Conservation (phyloP, 768 basidiomycete species). For the Termitomyces bulborhizus region DNA sequence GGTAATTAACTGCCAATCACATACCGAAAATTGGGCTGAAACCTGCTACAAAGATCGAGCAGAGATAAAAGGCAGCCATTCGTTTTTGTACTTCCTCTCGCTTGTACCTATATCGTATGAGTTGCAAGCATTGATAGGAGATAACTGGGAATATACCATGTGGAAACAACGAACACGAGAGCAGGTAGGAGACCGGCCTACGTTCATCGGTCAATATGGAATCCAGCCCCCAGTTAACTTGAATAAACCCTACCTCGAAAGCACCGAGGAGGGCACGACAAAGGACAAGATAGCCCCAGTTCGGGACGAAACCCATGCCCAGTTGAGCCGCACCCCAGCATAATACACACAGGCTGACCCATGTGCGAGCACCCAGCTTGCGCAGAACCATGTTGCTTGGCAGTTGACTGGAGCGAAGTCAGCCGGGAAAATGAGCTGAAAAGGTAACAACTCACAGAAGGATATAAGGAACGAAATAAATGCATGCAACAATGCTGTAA, state of each 20-base stretch:
- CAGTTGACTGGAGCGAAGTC: constrained; percentile 26
- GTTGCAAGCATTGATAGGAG: neutral
- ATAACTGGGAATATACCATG: constrained; percentile 20
- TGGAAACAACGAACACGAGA: constrained; percentile 33
- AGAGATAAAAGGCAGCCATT: constrained; percentile 26
- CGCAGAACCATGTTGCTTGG: constrained; percentile 38
- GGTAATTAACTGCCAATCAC: neutral
- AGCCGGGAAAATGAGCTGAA: neutral
- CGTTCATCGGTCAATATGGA: neutral
- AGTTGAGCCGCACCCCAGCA: constrained; percentile 37
- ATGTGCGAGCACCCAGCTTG: constrained; percentile 33
- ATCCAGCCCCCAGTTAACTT: neutral
- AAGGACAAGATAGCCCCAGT: constrained; percentile 31
- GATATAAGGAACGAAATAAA: constrained; percentile 40
- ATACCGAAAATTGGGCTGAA: constrained; percentile 21
- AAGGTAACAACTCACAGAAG: constrained; percentile 25
- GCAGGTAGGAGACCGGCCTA: constrained; percentile 38
- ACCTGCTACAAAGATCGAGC: constrained; percentile 24
- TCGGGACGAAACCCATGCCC: constrained; percentile 35
- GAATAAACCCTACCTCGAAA: constrained; percentile 28
- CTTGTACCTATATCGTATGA: constrained; percentile 22
- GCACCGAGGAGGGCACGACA: constrained; percentile 34
- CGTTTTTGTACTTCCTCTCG: constrained; percentile 38
- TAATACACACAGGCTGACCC: constrained; percentile 31
- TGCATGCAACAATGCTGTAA: constrained; percentile 32